These are phyloP conservation scores for Diaporthe velutina DNA, from an alignment of 2,329 filamentous ascomycete genomes.

Conservation along the genomic window DNA sequence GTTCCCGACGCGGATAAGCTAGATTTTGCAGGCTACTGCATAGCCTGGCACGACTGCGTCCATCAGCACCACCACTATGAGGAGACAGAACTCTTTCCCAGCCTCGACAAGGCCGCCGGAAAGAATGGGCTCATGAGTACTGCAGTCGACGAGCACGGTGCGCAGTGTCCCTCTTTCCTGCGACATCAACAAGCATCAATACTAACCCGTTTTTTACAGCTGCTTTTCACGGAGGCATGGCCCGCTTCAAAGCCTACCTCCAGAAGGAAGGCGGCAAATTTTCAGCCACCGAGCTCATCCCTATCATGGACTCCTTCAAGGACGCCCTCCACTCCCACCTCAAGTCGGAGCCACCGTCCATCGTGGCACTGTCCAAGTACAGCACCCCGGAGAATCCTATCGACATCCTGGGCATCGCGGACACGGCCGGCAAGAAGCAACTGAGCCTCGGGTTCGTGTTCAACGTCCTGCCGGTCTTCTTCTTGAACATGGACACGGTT, in stretches of 20 bases:
- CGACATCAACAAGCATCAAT: background rate
- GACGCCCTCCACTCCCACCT: slow-evolving; percentile 41
- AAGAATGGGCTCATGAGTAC: slow-evolving; percentile 40
- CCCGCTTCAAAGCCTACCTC: slow-evolving; percentile 1
- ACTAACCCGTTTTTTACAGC: background rate
- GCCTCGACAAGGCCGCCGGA: slow-evolving; percentile 42
- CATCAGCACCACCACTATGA: slow-evolving; percentile 43
- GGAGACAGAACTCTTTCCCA: slow-evolving; percentile 42
- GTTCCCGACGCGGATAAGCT: slow-evolving; percentile 38
- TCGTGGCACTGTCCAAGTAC: slow-evolving; percentile 42
- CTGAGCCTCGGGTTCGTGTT: slow-evolving; percentile 41
- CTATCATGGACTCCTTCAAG: slow-evolving; percentile 43
- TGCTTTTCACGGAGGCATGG: slow-evolving; percentile 2
- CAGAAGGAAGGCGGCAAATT: slow-evolving; percentile 28
- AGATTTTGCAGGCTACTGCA: slow-evolving; percentile 43
- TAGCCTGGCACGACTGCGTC: slow-evolving; percentile 42
- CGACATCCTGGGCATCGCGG: slow-evolving; percentile 42
- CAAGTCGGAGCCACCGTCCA: slow-evolving; percentile 41
- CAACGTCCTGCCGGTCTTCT: slow-evolving; percentile 43
- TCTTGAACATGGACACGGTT: slow-evolving; percentile 44
- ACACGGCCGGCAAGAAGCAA: slow-evolving; percentile 43
- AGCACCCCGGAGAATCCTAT: slow-evolving; percentile 42
- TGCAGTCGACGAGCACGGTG: slow-evolving; percentile 10
- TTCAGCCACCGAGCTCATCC: slow-evolving; percentile 32
- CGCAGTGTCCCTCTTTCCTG: background rate